Evolutionary conservation across 148 eudicot species (phyloP).

Genomic region (Rhododendron griersonianum): DNA sequence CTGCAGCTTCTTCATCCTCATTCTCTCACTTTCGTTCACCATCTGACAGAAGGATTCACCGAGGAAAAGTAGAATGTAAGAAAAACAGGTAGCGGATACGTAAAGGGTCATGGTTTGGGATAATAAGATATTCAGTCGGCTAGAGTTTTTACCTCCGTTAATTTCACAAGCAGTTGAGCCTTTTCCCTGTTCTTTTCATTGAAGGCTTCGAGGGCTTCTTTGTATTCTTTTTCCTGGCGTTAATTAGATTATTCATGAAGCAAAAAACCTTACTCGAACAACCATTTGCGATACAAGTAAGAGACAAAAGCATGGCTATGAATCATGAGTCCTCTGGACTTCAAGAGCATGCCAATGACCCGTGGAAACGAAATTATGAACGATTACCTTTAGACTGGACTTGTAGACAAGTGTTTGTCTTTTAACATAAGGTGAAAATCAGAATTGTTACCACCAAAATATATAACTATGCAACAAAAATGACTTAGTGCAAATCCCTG

Average conservation of each 20-base stretch:
- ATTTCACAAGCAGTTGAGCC: conserved; percentile 56
- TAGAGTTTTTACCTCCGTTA: conserved; percentile 54
- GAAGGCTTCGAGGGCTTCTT: conserved; percentile 62
- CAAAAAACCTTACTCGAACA: not conserved
- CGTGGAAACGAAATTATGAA: not conserved
- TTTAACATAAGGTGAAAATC: not conserved
- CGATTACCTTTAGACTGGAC: not conserved
- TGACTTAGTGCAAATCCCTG: not conserved
- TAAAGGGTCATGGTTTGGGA: not conserved
- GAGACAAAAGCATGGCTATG: not conserved
- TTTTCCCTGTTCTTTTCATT: conserved; percentile 80
- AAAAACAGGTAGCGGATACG: too few species aligned
- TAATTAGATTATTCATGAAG: not conserved
- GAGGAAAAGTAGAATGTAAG: not conserved
- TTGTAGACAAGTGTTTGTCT: not conserved
- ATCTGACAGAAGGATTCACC: conserved; percentile 36
- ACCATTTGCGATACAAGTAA: not conserved
- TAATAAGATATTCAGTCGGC: not conserved
- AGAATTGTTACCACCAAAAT: not conserved
- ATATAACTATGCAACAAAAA: too few species aligned
- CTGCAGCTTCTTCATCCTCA: conserved; percentile 79
- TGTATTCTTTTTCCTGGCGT: conserved; percentile 73
- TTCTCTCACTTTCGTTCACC: conserved; percentile 75
- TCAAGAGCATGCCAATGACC: not conserved
- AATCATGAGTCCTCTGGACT: not conserved